phyloP scores from a whole-genome alignment of 208 protist genomes.

The Leishmania braziliensis region DNA sequence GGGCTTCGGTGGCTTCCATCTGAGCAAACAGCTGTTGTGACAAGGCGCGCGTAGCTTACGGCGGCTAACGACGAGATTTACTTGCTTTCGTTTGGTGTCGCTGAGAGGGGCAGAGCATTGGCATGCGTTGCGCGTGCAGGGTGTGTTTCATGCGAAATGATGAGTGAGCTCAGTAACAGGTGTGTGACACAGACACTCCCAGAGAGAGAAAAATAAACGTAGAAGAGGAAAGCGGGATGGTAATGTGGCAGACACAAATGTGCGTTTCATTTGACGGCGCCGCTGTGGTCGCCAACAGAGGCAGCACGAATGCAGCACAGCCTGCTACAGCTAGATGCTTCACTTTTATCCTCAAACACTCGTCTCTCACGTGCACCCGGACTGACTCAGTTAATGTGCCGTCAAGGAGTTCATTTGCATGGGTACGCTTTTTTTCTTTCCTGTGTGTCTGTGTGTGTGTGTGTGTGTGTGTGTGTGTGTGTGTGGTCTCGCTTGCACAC shows the following conservation, averaged over 20 bases:
- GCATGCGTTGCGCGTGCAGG: neutral
- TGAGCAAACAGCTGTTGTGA: neutral
- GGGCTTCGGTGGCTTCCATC: slow-evolving; percentile 21
- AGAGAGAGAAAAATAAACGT: neutral
- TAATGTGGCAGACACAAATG: neutral
- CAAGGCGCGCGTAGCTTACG: neutral
- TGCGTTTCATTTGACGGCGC: neutral
- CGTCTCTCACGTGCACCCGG: neutral
- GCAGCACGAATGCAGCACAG: neutral
- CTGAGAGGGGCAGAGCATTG: neutral
- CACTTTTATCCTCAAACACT: neutral
- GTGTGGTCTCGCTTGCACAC: neutral
- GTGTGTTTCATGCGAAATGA: neutral
- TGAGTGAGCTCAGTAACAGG: neutral
- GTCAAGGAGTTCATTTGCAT: neutral
- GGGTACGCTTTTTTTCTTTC: neutral
- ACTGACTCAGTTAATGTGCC: neutral
- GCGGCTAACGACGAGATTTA: neutral
- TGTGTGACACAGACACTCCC: neutral
- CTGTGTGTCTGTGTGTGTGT: neutral
- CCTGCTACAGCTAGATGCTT: neutral
- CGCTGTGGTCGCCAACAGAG: neutral
- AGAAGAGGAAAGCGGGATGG: neutral
- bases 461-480: neutral
- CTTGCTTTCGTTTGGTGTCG: neutral